Base-by-base conservation (phyloP, 2,329 filamentous ascomycete genomes). In the Pseudophaeomoniella oleicola region DNA sequence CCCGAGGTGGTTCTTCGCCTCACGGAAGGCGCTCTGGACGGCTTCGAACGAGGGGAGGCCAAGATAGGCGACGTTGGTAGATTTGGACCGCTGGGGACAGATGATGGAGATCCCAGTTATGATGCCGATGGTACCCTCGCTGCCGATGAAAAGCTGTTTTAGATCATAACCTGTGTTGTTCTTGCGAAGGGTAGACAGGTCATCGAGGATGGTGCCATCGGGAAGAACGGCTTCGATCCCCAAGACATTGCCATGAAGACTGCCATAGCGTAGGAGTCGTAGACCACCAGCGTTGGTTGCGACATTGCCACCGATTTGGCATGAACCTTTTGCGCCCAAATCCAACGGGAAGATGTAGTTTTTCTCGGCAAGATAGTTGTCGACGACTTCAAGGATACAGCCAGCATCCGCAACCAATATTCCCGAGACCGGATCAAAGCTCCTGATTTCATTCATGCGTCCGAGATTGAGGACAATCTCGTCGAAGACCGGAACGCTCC, bases 151-250 rank as follows among this genome's bases (percentile, higher is more conserved):
- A 22, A 94, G 72, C 60, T 94, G 88, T 66, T 94, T 94, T 39
- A 94, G 61, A 56, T 98, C 92, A 60, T 96, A 98, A 17, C 90
- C 90, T 2, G 90, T 98, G 64, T 98, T 98, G 69, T 98, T 96
- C 69, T 98, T 98, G 46, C 90, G 77, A 39, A 98, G 67, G 41
- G 74, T 87, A 47, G 75, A 81, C 19, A 98, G 75, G 49, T 94
- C 86, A 49, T 96, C 78, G 32, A 98, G 70, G 47, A 98, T 72
- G 4, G 86, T 94, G 37, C 90, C 90, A 53, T 98, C 84, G 1
- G 90, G 84, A 30, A 98, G 67, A 5, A 98, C 92, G 14, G 81
- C 90, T 63, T 98, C 88, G 36, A 98, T 69, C 16, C 90, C 90
- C 12, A 98, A 69, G 2, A 96, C 85, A 39, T 71, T 94, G 15